Evolutionary conservation across 306 rosid species (phyloP), one percentile per base, ranked within the genome.

Genomic region (Rosa multiflora): DNA sequence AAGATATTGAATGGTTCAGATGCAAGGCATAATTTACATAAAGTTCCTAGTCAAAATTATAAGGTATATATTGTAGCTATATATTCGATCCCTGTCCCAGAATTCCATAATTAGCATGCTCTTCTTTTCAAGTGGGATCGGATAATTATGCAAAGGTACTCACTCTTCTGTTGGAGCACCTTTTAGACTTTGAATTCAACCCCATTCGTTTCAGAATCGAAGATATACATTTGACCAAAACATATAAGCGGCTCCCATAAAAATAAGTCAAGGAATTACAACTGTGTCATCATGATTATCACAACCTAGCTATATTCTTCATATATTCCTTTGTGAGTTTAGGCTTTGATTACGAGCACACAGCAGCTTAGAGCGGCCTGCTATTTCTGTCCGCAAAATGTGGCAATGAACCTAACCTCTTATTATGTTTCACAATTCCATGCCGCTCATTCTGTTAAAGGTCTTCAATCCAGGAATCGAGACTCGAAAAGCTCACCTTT

Each of bases 151-250:
- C 76, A 63, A 75, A 64, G 71, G 46, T 66, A 17, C 12, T 37
- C 10, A 2, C 23, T 15, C 70, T 69, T 26, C 42, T 67, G 53
- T 78, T 15, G 42, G 49, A 32, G 39, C 43, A 55, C 40, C 85
- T 79, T 85, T 81, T 66, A 74, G 86, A 82, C 85, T 84, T 87
- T 82, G 83, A 77, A 79, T 79, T 78, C 69, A 85, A 83, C 35
- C 69, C 73, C 79, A 77, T 71, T 80, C 23, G 49, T 74, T 66
- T 84, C 42, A 70, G 56, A 58, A 58, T n/a, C 32, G 32, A 55
- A 51, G 81, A 70, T 80, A n/a, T 8, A 61, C 26, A 32, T 32
- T 63, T 72, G 80, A 86, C 83, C 67, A 35, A 13, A 68, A 75
- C 4, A 23, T 7, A 71, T 63, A 62, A 83, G 76, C 80, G 79